A percentile compares a stretch with the other conserved stretches of the same genome.
Conservation (phyloP, 2,329 filamentous ascomycete genomes). For the Xylaria sp. region DNA sequence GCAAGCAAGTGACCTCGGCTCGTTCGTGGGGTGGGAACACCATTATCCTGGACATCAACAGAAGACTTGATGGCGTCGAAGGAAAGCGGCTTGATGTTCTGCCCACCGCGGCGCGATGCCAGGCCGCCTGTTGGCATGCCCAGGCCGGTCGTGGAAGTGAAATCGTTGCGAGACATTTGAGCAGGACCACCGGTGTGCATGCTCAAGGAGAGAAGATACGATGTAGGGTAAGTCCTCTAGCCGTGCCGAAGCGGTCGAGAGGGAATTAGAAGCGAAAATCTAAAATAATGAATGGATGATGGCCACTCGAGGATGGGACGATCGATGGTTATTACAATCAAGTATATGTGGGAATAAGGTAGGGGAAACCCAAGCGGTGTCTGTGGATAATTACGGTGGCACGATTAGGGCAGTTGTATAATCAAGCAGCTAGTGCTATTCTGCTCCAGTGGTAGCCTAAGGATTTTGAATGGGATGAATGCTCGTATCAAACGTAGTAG, state of each 20-base stretch:
- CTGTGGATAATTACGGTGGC: conserved; percentile 45
- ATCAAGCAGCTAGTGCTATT: conserved; percentile 43
- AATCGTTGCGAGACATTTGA: conserved; percentile 96
- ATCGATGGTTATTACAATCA: conserved; percentile 51
- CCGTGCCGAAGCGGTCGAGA: conserved; percentile 40
- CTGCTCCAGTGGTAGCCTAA: conserved; percentile 37
- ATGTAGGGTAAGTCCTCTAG: conserved; percentile 39
- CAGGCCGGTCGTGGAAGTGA: conserved; percentile 76
- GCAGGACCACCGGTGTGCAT: conserved; percentile 98
- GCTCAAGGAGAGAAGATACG: conserved; percentile 54
- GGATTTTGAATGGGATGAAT: conserved; percentile 41
- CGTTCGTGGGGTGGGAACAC: conserved; percentile 85
- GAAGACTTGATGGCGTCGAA: conserved; percentile 78
- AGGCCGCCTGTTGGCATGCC: conserved; percentile 83
- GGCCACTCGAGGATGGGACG: conserved; percentile 44
- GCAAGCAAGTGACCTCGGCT: conserved; percentile 95
- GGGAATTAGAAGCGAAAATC: conserved; percentile 47
- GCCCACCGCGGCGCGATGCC: conserved; percentile 83
- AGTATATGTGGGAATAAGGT: conserved; percentile 43
- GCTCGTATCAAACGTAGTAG: conserved; percentile 50
- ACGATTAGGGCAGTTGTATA: conserved; percentile 37
- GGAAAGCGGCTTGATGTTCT: conserved; percentile 89
- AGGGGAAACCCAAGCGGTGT: conserved; percentile 35
- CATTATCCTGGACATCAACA: conserved; percentile 73
- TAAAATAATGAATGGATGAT: conserved; percentile 50